Evolutionary conservation across 2,329 filamentous ascomycete genomes (phyloP).

Genomic region (Rhynchosporium graminicola): DNA sequence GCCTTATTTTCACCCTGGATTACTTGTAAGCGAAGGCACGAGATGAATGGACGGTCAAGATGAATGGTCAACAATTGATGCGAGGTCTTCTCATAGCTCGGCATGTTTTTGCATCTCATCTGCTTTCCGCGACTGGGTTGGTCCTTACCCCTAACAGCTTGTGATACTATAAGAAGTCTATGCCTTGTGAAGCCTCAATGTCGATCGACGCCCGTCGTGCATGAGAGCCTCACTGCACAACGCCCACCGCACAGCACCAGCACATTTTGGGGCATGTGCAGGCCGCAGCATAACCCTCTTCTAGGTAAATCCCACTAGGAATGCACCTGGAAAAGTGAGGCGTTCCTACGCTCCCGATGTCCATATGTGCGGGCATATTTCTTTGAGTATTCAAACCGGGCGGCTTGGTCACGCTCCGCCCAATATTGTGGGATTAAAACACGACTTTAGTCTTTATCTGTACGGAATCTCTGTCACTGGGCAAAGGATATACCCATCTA

Average conservation of each 20-base stretch:
- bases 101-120: neutral
- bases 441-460: neutral
- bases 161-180: neutral
- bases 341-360: neutral
- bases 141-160: neutral
- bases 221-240: neutral
- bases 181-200: neutral
- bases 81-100: neutral
- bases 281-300: neutral
- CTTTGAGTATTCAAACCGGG: neutral
- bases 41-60: neutral
- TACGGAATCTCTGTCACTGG: neutral
- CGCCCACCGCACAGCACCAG: conserved; percentile 5
- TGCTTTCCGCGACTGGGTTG: neutral
- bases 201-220: conserved; percentile 1
- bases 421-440: neutral
- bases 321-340: neutral
- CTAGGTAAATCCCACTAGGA: neutral
- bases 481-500: neutral
- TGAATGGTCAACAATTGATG: neutral
- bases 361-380: neutral
- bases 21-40: neutral
- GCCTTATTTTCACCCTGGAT: conserved; percentile 5
- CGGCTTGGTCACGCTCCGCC: conserved; percentile 2
- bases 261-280: neutral